A percentile compares a stretch with the other conserved stretches of the same genome.
phyloP scores from a whole-genome alignment of 352 stramenopile species.

The Saprolegnia parasitica region DNA sequence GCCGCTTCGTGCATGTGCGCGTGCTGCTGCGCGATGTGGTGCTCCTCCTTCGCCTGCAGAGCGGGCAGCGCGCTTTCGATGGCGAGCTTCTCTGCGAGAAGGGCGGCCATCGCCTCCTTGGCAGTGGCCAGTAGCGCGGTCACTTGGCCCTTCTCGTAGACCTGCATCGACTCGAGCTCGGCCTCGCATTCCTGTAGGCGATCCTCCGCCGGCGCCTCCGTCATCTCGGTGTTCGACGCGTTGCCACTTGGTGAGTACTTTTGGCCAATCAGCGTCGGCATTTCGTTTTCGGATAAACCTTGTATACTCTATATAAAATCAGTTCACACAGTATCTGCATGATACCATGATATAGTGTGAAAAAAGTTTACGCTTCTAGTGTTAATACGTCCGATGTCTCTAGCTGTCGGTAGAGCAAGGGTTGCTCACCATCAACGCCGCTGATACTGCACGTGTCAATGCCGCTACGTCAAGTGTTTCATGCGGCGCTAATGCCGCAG shows the following conservation, averaged over 20 bases:
- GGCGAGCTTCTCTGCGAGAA: background rate
- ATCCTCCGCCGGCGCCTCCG: background rate
- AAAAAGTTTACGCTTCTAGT: too few relatives aligned
- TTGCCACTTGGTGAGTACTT: slow-evolving; percentile 1
- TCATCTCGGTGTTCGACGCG: background rate
- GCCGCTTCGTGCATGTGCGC: background rate
- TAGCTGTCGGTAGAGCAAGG: too few relatives aligned
- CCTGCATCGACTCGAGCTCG: background rate
- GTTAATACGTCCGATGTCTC: too few relatives aligned
- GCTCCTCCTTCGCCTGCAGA: slow-evolving; percentile 1
- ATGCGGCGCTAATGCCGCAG: too few relatives aligned
- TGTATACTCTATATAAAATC: slow-evolving; percentile 7
- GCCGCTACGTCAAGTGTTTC: too few relatives aligned
- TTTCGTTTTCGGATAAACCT: background rate
- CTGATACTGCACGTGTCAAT: too few relatives aligned
- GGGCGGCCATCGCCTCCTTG: slow-evolving; percentile 2
- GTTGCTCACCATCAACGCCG: too few relatives aligned
- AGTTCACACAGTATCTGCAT: background rate
- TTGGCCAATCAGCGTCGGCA: background rate
- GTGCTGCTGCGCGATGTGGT: background rate
- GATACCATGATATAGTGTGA: background rate
- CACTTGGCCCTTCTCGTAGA: slow-evolving; percentile 15
- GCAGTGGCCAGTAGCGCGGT: background rate
- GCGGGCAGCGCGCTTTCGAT: slow-evolving; percentile 6
- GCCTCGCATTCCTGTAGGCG: slow-evolving; percentile 17